These are phyloP conservation scores for Coprinopsis strossmayeri DNA, from an alignment of 768 basidiomycete genomes.

Conservation along the genomic window DNA sequence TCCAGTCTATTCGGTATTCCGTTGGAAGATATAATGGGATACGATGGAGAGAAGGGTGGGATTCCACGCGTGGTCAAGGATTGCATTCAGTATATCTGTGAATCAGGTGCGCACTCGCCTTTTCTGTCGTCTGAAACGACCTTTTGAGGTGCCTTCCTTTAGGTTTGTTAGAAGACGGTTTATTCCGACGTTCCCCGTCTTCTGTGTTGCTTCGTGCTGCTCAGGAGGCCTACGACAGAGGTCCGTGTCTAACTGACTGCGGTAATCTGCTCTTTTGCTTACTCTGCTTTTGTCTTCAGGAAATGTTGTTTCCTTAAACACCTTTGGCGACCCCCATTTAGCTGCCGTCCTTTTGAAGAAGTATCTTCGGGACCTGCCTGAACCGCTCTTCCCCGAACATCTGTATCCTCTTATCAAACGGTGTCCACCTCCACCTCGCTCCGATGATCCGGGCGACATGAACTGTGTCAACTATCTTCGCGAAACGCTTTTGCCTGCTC, in stretches of 20 bases:
- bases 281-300: conserved; percentile 32
- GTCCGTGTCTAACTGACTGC: conserved; percentile 24
- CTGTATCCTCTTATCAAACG: conserved; percentile 58
- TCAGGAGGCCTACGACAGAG: conserved; percentile 81
- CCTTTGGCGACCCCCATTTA: conserved; percentile 70
- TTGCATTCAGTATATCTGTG: conserved; percentile 62
- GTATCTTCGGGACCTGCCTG: conserved; percentile 74
- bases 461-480: conserved; percentile 59
- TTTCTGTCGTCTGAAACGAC: background rate
- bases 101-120: conserved; percentile 46
- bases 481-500: conserved; percentile 56
- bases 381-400: conserved; percentile 69
- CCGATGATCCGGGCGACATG: conserved; percentile 48
- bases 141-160: background rate
- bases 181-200: conserved; percentile 79
- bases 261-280: too few relatives aligned
- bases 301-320: conserved; percentile 72
- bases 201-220: conserved; percentile 65
- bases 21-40: conserved; percentile 79
- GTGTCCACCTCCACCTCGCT: conserved; percentile 62
- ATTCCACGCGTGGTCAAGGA: conserved; percentile 80
- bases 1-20: conserved; percentile 76
- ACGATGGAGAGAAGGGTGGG: conserved; percentile 73
- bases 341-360: conserved; percentile 85
- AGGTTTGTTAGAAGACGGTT: conserved; percentile 68